These are phyloP conservation scores for Colletotrichum liaoningense DNA, from an alignment of 2,329 filamentous ascomycete species.

Conservation along the genomic window DNA sequence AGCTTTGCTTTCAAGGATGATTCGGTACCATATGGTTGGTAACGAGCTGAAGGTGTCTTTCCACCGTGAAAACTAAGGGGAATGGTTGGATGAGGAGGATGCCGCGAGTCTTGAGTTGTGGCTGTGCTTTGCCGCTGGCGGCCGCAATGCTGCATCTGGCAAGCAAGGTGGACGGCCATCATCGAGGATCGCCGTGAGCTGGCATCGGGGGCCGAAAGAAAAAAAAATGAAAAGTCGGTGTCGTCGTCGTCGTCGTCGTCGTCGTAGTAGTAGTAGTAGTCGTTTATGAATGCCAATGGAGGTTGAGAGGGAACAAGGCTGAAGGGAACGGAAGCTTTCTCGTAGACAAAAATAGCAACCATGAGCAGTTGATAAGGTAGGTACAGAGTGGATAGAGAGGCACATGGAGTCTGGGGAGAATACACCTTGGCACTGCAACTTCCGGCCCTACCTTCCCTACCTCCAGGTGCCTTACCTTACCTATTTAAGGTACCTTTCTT, in stretches of 20 bases:
- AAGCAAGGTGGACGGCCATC: background rate
- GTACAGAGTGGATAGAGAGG: too few relatives aligned
- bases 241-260: background rate
- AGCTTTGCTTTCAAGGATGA: slow-evolving; percentile 35
- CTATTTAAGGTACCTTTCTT: background rate
- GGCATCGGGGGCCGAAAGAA: background rate
- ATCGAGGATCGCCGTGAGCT: background rate
- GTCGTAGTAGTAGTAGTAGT: background rate
- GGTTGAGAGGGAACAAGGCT: background rate
- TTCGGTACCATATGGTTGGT: slow-evolving; percentile 47
- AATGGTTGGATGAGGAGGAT: background rate
- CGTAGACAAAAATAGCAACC: background rate
- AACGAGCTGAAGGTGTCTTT: slow-evolving; percentile 23
- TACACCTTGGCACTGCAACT: background rate
- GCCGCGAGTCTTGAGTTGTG: background rate
- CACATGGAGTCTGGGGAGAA: too few relatives aligned
- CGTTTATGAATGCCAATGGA: background rate
- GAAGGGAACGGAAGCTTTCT: background rate
- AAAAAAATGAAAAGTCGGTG: background rate
- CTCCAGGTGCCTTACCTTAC: too few relatives aligned
- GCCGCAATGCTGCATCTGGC: background rate
- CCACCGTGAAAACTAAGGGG: background rate
- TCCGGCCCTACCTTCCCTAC: too few relatives aligned
- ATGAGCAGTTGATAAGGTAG: background rate
- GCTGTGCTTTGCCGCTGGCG: slow-evolving; percentile 18